These are phyloP conservation scores for Linum tenue DNA, from an alignment of 345 rosid genomes.

Conservation along the genomic window DNA sequence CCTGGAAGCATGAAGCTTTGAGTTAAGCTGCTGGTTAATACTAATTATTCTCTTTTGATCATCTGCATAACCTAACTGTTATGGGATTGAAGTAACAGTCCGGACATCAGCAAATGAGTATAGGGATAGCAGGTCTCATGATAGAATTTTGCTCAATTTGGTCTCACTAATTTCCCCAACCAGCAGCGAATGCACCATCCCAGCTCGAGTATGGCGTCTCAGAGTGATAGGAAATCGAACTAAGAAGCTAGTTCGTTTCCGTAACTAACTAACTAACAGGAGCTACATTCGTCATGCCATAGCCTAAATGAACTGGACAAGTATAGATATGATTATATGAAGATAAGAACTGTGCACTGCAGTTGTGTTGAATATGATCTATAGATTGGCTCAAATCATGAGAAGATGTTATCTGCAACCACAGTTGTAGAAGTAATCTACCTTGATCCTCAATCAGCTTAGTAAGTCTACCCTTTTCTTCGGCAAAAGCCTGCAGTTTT, in stretches of 20 bases:
- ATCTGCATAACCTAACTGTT: too few species aligned
- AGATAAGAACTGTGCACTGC: too few species aligned
- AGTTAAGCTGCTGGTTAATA: neutral
- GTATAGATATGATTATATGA: too few species aligned
- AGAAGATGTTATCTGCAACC: neutral
- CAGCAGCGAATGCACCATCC: neutral
- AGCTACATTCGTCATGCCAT: neutral
- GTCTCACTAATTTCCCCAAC: too few species aligned
- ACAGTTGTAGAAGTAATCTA: slow-evolving; percentile 4
- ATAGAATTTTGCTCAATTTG: too few species aligned
- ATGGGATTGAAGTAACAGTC: too few species aligned
- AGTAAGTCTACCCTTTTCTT: slow-evolving; percentile 36
- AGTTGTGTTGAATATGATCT: neutral
- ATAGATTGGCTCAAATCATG: neutral
- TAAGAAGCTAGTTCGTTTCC: neutral
- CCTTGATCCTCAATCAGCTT: slow-evolving; percentile 65
- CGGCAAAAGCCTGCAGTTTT: slow-evolving; percentile 35
- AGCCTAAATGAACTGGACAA: too few species aligned
- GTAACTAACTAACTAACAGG: neutral
- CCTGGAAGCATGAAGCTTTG: neutral
- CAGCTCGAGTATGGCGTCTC: neutral
- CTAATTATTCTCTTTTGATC: too few species aligned
- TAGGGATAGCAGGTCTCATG: neutral
- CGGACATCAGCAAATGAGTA: neutral
- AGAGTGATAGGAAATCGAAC: neutral